These are phyloP conservation scores for Castanospermum australe DNA, from an alignment of 306 rosid species.

Conservation along the genomic window DNA sequence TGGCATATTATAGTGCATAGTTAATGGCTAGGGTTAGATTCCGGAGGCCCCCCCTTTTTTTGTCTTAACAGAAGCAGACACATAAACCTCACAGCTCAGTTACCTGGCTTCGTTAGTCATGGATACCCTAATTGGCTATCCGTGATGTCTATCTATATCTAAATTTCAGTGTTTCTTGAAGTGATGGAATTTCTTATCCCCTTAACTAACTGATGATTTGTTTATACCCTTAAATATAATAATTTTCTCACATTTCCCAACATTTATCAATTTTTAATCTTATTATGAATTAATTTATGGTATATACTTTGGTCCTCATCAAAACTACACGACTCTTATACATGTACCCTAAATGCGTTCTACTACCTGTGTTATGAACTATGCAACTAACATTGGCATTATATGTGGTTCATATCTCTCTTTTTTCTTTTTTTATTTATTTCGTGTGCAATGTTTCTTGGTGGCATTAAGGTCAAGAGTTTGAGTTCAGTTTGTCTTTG, in stretches of 20 bases:
- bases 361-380: background rate
- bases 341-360: background rate
- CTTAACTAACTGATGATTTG: conserved; percentile 55
- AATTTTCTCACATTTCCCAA: conserved; percentile 47
- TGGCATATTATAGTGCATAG: conserved; percentile 31
- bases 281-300: background rate
- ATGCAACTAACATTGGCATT: conserved; percentile 9
- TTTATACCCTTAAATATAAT: conserved; percentile 30
- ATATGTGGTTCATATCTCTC: background rate
- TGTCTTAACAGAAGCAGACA: conserved; percentile 50
- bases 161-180: conserved; percentile 84
- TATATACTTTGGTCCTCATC: background rate
- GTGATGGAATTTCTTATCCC: conserved; percentile 60
- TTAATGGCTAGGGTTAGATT: conserved; percentile 45
- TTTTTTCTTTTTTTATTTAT: background rate
- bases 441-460: conserved; percentile 9
- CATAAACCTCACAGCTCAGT: conserved; percentile 30
- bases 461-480: conserved; percentile 13
- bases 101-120: conserved; percentile 30
- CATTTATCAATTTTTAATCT: background rate
- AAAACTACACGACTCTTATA: background rate
- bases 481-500: conserved; percentile 22
- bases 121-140: conserved; percentile 51
- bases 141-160: conserved; percentile 52
- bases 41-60: conserved; percentile 17